Base-by-base conservation (phyloP, 2,329 filamentous ascomycete genomes). In the Geoglossum cookeanum region DNA sequence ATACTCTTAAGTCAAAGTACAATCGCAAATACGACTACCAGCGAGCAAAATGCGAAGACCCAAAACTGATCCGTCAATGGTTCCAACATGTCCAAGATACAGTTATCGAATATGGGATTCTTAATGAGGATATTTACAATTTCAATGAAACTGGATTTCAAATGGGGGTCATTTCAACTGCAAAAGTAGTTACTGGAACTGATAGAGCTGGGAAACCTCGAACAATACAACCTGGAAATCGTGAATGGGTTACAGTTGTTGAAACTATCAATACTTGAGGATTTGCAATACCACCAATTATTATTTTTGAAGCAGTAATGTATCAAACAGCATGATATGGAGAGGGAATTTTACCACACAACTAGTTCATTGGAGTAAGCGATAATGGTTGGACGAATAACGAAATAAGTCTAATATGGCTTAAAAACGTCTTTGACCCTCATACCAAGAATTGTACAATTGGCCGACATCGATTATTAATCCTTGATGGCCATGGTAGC, bases 341-440 rank as follows among this genome's bases (percentile, higher is more conserved):
- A 55, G 32, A 55, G 17, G 35, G 35, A 3, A 3, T 37, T 37
- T 32, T 55, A 29, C 52, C 17, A 29, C 3, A 55, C 32, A 32
- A 55, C 32, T 55, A 3, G 27, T 29, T 9, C 2, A 30, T 55
- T 55, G 52, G 17, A 27, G 47, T 49, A 3, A 67, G 60, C 55
- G 59, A 59, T 37, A 71, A 70, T 60, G 60, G 67, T 57, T 71
- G 57, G 65, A 70, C 64, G 6, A 67, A 60, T 55, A 66, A 71
- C 62, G 30, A 68, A 58, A 65, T 66, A 53, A 64, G 65, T 39
- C 59, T 72, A 54, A 52, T 60, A 30, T 72, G 60, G 69, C 60
- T 70, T 49, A 30, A 27, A 27, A 49, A 15, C 29, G 3, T 30
- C 3, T 49, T 49, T 3, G 3, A 49, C 29, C 1, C 17, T 3